These are phyloP conservation scores for Galerina marginata DNA, from an alignment of 768 basidiomycete genomes.

Conservation along the genomic window DNA sequence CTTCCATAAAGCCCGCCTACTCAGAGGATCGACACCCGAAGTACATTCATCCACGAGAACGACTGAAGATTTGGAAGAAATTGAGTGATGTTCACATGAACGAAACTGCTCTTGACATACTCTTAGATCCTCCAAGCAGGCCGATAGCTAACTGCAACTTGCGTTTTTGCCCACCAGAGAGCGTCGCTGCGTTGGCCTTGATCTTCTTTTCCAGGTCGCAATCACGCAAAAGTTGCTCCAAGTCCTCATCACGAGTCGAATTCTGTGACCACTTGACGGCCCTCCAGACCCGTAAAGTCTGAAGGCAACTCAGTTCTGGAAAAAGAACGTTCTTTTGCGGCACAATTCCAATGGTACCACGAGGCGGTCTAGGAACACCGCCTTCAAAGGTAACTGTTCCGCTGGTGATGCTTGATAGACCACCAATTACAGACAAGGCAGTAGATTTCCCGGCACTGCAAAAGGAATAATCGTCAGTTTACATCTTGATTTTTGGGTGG, in stretches of 20 bases:
- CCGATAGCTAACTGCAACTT: slow-evolving; percentile 86
- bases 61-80: slow-evolving; percentile 34
- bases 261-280: slow-evolving; percentile 69
- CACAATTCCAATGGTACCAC: slow-evolving; percentile 75
- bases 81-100: neutral
- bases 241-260: slow-evolving; percentile 55
- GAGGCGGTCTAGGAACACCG: slow-evolving; percentile 56
- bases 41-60: slow-evolving; percentile 75
- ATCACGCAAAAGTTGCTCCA: slow-evolving; percentile 67
- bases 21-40: slow-evolving; percentile 83
- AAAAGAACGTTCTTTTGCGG: slow-evolving; percentile 87
- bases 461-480: neutral
- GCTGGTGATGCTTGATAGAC: slow-evolving; percentile 60
- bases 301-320: slow-evolving; percentile 73
- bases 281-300: slow-evolving; percentile 75
- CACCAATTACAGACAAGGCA: slow-evolving; percentile 66
- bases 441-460: slow-evolving; percentile 81
- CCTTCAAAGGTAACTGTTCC: slow-evolving; percentile 65
- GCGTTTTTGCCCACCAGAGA: slow-evolving; percentile 83
- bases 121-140: slow-evolving; percentile 74
- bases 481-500: neutral
- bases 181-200: slow-evolving; percentile 63
- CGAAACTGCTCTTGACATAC: slow-evolving; percentile 33
- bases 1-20: slow-evolving; percentile 78
- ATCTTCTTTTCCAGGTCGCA: slow-evolving; percentile 79